Conservation (phyloP, 352 stramenopile species). For the Pythium brachiatum region DNA sequence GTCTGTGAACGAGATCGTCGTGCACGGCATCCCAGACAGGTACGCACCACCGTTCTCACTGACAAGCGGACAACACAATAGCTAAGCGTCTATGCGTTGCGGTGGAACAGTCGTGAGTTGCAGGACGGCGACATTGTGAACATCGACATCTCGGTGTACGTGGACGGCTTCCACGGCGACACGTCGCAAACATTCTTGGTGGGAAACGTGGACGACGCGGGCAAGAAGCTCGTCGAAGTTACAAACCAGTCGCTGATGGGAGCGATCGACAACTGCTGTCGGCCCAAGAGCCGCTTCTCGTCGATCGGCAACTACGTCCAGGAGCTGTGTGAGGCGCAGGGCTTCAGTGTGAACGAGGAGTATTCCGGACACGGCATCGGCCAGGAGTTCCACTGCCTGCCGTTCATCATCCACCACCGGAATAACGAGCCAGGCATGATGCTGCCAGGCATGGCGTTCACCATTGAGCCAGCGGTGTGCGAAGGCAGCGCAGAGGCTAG, state of each 20-base stretch:
- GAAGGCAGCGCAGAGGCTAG: slow-evolving; percentile 86
- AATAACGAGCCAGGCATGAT: slow-evolving; percentile 83
- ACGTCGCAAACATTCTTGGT: slow-evolving; percentile 97
- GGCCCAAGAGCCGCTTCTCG: slow-evolving; percentile 92
- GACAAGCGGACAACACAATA: not conserved
- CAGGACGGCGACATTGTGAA: slow-evolving; percentile 95
- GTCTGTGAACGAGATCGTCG: slow-evolving; percentile 97
- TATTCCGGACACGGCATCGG: slow-evolving; percentile 97
- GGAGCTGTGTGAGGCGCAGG: slow-evolving; percentile 73
- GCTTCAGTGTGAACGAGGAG: slow-evolving; percentile 85
- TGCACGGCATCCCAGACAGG: slow-evolving; percentile 96
- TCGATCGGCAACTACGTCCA: slow-evolving; percentile 94
- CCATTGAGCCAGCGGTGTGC: slow-evolving; percentile 97
- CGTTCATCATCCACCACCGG: slow-evolving; percentile 92
- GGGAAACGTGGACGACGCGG: slow-evolving; percentile 87
- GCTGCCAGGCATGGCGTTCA: slow-evolving; percentile 97
- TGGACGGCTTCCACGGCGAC: slow-evolving; percentile 96
- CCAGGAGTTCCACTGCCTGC: slow-evolving; percentile 93
- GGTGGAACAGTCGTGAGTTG: slow-evolving; percentile 52
- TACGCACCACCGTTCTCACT: slow-evolving; percentile 5
- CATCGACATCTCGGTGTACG: slow-evolving; percentile 95
- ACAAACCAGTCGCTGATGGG: slow-evolving; percentile 82
- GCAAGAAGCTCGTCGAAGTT: slow-evolving; percentile 86
- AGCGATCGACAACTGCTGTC: slow-evolving; percentile 88
- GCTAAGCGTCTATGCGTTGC: not conserved